Percentiles rank a stretch among this genome's conserved stretches.
Evolutionary conservation across 805 yeast species (phyloP).

Genomic region (Pichia thaimueangensis): DNA sequence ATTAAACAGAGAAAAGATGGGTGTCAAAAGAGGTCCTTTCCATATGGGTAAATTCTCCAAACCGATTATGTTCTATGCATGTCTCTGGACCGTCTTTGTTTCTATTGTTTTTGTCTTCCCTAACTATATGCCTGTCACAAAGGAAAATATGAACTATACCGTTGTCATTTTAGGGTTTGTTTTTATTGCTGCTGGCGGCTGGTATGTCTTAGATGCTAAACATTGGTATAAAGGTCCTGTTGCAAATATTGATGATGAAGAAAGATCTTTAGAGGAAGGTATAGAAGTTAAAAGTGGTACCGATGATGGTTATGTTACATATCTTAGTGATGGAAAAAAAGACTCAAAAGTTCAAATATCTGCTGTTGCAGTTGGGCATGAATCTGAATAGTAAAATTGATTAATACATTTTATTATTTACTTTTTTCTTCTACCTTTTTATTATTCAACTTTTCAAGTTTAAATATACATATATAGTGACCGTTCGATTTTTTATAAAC

Average conservation of each 20-base stretch:
- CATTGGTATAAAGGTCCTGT: conserved; percentile 54
- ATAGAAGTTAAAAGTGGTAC: not conserved
- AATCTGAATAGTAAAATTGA: not conserved
- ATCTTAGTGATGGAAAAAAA: not conserved
- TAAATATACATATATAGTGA: too few species aligned
- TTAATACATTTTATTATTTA: too few species aligned
- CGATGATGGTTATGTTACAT: not conserved
- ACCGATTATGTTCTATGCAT: conserved; percentile 36
- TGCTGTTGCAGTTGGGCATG: not conserved
- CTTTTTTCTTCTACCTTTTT: too few species aligned
- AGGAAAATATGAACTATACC: conserved; percentile 49
- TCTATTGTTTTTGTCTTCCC: conserved; percentile 49
- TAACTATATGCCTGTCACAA: conserved; percentile 36
- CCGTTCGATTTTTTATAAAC: too few species aligned
- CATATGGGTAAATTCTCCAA: conserved; percentile 37
- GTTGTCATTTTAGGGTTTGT: conserved; percentile 41
- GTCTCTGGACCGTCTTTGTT: conserved; percentile 40
- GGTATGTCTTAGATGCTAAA: conserved; percentile 44
- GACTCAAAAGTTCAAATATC: not conserved
- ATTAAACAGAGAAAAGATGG: conserved; percentile 38
- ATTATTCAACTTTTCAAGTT: too few species aligned
- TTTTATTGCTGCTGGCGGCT: conserved; percentile 33
- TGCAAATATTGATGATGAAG: conserved; percentile 36
- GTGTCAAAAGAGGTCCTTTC: conserved; percentile 43
- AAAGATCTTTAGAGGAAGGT: not conserved